Conservation (phyloP, 164 flowering plant species). For the Buxus sempervirens region DNA sequence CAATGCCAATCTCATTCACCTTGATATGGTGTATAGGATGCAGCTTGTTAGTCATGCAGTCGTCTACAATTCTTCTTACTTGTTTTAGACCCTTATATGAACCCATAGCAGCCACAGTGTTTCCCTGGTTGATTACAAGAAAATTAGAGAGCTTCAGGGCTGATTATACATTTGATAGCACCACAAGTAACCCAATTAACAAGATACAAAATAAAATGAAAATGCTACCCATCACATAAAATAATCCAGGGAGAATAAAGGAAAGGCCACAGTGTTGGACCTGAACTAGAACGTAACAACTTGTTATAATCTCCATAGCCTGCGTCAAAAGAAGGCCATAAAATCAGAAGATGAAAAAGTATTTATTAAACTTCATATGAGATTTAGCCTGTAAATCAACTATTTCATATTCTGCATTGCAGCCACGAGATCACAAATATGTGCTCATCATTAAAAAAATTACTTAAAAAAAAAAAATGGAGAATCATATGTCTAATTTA, state of each 20-base stretch:
- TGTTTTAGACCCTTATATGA: slow-evolving; percentile 87
- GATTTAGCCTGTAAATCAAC: neutral
- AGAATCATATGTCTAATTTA: neutral
- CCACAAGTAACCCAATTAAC: neutral
- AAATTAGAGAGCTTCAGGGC: slow-evolving; percentile 3
- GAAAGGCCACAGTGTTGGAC: slow-evolving; percentile 27
- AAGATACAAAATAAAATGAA: neutral
- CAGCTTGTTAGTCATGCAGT: slow-evolving; percentile 76
- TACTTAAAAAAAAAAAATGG: neutral
- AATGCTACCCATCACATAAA: neutral
- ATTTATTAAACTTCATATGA: too few relatives aligned
- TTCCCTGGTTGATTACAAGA: slow-evolving; percentile 49
- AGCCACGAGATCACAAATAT: neutral
- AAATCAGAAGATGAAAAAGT: neutral
- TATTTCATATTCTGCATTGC: neutral
- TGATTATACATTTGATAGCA: neutral
- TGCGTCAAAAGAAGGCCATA: slow-evolving; percentile 23
- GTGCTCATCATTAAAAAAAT: neutral
- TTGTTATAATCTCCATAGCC: slow-evolving; percentile 94
- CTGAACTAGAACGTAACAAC: slow-evolving; percentile 92
- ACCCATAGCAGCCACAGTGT: slow-evolving; percentile 96
- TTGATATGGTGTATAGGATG: slow-evolving; percentile 84
- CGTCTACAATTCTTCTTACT: slow-evolving; percentile 85
- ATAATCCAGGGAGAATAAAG: neutral
- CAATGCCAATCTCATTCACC: slow-evolving; percentile 36